Evolutionary conservation across 2,329 filamentous ascomycete genomes (phyloP), one percentile per base, ranked within the genome.

Genomic region (Fusarium mexicanum): DNA sequence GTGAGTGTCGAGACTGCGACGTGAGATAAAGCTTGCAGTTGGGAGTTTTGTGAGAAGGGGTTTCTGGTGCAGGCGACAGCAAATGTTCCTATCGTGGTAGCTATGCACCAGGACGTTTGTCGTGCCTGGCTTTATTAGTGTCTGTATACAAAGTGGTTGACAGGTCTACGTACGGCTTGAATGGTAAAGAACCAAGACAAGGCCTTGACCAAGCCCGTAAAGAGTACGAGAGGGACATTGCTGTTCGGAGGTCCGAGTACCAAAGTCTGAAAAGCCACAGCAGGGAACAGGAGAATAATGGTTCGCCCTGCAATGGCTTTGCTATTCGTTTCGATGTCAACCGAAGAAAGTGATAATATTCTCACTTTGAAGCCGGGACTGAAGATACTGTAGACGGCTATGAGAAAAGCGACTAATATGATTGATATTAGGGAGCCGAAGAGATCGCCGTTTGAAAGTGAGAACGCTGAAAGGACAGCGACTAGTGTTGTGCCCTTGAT

Each of bases 151-250:
- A 4, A 14, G 3, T 12, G 1, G 1, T 5, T 4, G 12, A 8
- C 8, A 31, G 12, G 11, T 9, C 9, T 3, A 73, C 80, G 10
- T 72, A 85, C 83, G 13, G 78, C 70, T 48, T 79, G 77, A 7
- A 81, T 78, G 0, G 72, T 74, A 35, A 81, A 84, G 61, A 78
- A 82, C 83, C 84, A 86, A 5, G 78, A 74, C 1, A 76, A 64
- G 1, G 80, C 79, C 29, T 85, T 85, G 1, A 71, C 51, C 1
- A 79, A 29, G 0, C 79, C 82, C 5, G 82, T 44, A 0, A 71
- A 20, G 2, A 83, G 12, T 0, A 72, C 71, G 3, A 71, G 41
- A 6, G 66, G 40, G 16, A 78, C 10, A 1, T 72, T 47, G 7
- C 61, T 70, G 8, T 61, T 67, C 1, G 76, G 74, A 5, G 80